These are phyloP conservation scores for Pyrrhoderma lamaoense DNA, from an alignment of 1,284 basidiomycete genomes.

Conservation along the genomic window DNA sequence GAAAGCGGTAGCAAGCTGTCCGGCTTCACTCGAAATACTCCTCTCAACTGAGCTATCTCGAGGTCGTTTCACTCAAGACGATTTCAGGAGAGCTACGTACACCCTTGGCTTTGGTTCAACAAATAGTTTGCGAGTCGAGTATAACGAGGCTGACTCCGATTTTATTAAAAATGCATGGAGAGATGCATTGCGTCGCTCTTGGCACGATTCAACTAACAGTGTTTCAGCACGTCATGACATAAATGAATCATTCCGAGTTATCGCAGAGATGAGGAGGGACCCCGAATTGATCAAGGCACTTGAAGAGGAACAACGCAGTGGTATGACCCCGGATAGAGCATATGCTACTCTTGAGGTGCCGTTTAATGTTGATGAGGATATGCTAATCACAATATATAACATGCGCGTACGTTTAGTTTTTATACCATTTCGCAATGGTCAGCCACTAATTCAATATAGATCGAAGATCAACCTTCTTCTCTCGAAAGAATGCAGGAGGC, in stretches of 20 bases:
- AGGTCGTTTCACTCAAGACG: constrained; percentile 53
- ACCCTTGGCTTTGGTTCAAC: constrained; percentile 62
- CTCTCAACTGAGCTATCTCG: constrained; percentile 52
- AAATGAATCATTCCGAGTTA: constrained; percentile 56
- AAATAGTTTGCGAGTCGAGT: constrained; percentile 50
- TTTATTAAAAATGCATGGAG: constrained; percentile 65
- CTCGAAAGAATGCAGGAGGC: constrained; percentile 60
- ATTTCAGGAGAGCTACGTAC: constrained; percentile 38
- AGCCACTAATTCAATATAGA: constrained; percentile 33
- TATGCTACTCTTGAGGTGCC: constrained; percentile 69
- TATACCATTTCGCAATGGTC: constrained; percentile 3
- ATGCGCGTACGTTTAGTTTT: constrained; percentile 52
- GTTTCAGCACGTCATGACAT: constrained; percentile 39
- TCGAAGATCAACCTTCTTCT: constrained; percentile 62
- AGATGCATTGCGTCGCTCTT: constrained; percentile 52
- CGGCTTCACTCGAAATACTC: constrained; percentile 44
- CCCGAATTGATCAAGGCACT: constrained; percentile 40
- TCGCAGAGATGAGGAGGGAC: constrained; percentile 56
- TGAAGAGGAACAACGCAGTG: constrained; percentile 45
- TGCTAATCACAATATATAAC: constrained; percentile 66
- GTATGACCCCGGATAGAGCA: constrained; percentile 67
- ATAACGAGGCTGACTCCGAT: constrained; percentile 59
- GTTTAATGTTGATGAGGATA: constrained; percentile 63
- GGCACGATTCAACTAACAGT: constrained; percentile 44
- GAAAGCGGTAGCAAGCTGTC: constrained; percentile 39